Evolutionary conservation across 2,329 filamentous ascomycete genomes (phyloP).

Genomic region (Akanthomyces lecanii): DNA sequence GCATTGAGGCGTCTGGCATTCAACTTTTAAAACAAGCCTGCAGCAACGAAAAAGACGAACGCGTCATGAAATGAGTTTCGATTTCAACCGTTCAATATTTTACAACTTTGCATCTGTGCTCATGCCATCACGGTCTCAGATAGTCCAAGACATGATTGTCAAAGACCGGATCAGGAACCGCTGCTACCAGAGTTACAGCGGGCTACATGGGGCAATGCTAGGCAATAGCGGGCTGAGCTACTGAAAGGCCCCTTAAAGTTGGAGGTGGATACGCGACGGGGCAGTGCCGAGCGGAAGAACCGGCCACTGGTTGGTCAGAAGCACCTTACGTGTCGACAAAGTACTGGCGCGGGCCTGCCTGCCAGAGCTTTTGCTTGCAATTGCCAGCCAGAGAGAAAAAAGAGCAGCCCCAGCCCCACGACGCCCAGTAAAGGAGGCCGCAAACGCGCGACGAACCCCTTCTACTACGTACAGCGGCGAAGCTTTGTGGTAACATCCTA

Average conservation of each 20-base stretch:
- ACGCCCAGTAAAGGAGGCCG: conserved; percentile 13
- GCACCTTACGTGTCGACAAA: conserved; percentile 13
- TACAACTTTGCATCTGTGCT: background rate
- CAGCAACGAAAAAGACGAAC: too few species aligned
- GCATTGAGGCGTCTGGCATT: too few species aligned
- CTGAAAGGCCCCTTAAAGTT: background rate
- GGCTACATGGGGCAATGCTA: background rate
- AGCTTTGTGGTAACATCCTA: conserved; percentile 16
- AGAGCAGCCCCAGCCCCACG: conserved; percentile 2
- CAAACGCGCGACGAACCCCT: conserved; percentile 14
- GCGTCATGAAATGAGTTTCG: too few species aligned
- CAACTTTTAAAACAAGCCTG: too few species aligned
- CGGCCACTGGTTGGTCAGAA: conserved; percentile 3
- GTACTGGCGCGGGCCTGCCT: background rate
- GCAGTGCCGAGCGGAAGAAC: background rate
- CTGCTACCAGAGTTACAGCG: background rate
- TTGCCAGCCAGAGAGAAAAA: background rate
- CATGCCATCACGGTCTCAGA: background rate
- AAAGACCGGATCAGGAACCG: background rate
- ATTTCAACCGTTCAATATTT: too few species aligned
- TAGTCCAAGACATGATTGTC: background rate
- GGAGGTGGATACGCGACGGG: background rate
- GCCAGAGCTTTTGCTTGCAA: background rate
- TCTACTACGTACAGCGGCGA: conserved; percentile 5
- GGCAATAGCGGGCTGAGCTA: background rate